Evolutionary conservation across 371 early-diverging fungal genomes (phyloP), one percentile per base, ranked within the genome.

Genomic region (Fennellomyces sp.): DNA sequence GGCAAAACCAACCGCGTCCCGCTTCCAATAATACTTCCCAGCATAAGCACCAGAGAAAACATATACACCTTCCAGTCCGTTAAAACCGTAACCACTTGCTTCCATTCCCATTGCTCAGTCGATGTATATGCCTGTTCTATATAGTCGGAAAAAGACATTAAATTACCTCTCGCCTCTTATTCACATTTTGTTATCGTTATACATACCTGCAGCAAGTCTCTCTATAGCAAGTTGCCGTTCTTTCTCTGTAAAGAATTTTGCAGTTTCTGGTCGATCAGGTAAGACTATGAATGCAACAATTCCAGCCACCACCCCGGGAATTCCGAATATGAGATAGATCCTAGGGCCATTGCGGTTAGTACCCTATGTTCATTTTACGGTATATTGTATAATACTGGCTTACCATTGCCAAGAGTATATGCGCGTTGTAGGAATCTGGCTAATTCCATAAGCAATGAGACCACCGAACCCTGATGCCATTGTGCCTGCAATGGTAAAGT

Each of bases 21-120:
- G 4, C 27, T 19, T 15, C 26, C 26, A 13, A 29, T n/a, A n/a
- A 29, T 29, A 15, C 6, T 28, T 12, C 28, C 26, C 15, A 28
- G 11, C 3, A 50, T 8, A 13, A 28, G 5, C 1, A 50, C 15
- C 15, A 28, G n/a, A 8, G 15, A 13, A 28, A 28, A 28, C n/a
- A 13, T n/a, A 28, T 50, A 50, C 2, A 29, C 15, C 11, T 50
- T 50, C 50, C 50, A 50, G 29, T 50, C 50, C n/a, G 27, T 50
- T 3, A 50, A 19, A 1, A 50, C 29, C 11, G n/a, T 29, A 12
- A 15, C 13, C 1, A 29, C n/a, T 28, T 50, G 29, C 17, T 11
- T 17, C 50, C 50, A 50, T 12, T 15, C 10, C 39, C 39, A 39
- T 11, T 11, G 4, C 10, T 39, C n/a, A 6, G 15, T 39, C 4